phyloP scores from a whole-genome alignment of 2,329 filamentous ascomycete species.

The Neoscytalidium dimidiatum region DNA sequence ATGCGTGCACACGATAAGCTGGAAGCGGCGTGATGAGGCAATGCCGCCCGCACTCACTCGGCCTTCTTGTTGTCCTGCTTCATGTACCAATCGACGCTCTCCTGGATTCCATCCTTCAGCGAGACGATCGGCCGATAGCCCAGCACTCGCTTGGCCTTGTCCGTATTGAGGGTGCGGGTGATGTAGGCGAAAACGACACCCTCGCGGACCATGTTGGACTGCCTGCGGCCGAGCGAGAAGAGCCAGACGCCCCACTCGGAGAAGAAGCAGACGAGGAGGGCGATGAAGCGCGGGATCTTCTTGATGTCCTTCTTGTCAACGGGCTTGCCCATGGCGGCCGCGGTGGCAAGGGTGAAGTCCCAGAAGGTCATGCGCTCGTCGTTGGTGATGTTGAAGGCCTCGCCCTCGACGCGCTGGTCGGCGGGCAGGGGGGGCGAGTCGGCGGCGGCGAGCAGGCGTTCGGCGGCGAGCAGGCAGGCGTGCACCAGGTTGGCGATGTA shows the following conservation, averaged over 20 bases:
- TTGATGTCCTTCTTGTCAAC: background rate
- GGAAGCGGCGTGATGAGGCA: background rate
- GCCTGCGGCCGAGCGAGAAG: constrained; percentile 20
- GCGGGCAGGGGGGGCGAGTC: constrained; percentile 11
- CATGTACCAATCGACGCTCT: constrained; percentile 21
- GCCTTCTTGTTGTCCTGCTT: background rate
- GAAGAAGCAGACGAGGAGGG: constrained; percentile 6
- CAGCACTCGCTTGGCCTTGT: constrained; percentile 19
- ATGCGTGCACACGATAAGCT: too few species aligned
- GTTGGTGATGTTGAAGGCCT: constrained; percentile 25
- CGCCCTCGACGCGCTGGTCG: constrained; percentile 22
- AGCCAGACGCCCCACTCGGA: constrained; percentile 21
- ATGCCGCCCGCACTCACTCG: background rate
- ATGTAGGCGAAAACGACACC: constrained; percentile 19
- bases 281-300: constrained; percentile 16
- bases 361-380: constrained; percentile 24
- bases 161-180: constrained; percentile 19
- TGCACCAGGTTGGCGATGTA: constrained; percentile 22
- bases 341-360: constrained; percentile 12
- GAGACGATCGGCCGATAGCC: constrained; percentile 18
- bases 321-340: constrained; percentile 15
- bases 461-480: constrained; percentile 23
- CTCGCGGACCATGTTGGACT: constrained; percentile 16
- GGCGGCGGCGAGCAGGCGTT: constrained; percentile 21
- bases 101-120: constrained; percentile 20